A percentile compares a stretch with the other conserved stretches of the same genome.
These are phyloP conservation scores for Xylaria sp. DNA, from an alignment of 2,329 filamentous ascomycete species.

Conservation along the genomic window DNA sequence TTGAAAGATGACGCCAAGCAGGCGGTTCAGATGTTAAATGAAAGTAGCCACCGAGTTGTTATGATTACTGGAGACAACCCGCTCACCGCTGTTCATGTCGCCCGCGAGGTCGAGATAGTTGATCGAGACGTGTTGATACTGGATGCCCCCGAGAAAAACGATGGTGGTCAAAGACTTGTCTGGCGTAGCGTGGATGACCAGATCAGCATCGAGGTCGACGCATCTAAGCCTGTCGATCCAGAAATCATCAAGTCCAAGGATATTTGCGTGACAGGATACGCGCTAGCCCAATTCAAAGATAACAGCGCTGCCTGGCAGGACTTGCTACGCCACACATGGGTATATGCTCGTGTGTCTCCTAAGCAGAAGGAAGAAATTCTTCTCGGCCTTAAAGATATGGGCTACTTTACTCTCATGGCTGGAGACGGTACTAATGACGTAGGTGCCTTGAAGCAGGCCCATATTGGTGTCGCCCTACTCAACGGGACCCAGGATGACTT, in stretches of 20 bases:
- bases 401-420: slow-evolving; percentile 98
- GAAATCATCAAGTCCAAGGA: slow-evolving; percentile 88
- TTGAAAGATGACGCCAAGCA: slow-evolving; percentile 96
- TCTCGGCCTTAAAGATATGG: slow-evolving; percentile 94
- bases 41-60: slow-evolving; percentile 97
- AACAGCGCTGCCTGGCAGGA: slow-evolving; percentile 76
- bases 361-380: slow-evolving; percentile 99
- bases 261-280: slow-evolving; percentile 95
- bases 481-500: slow-evolving; percentile 95
- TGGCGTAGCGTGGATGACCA: slow-evolving; percentile 97
- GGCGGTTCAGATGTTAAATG: slow-evolving; percentile 95
- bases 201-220: slow-evolving; percentile 85
- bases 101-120: slow-evolving; percentile 95
- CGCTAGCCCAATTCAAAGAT: slow-evolving; percentile 86
- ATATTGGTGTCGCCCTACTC: slow-evolving; percentile 94
- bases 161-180: slow-evolving; percentile 81
- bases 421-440: slow-evolving; percentile 99
- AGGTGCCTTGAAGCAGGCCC: slow-evolving; percentile 95
- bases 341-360: slow-evolving; percentile 96
- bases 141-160: slow-evolving; percentile 91
- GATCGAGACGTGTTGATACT: slow-evolving; percentile 95
- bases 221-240: slow-evolving; percentile 80
- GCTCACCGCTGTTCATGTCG: slow-evolving; percentile 94
- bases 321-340: slow-evolving; percentile 90
- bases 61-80: slow-evolving; percentile 99